Conservation (phyloP, 768 basidiomycete genomes). For the Trichaptum fuscoviolaceum region DNA sequence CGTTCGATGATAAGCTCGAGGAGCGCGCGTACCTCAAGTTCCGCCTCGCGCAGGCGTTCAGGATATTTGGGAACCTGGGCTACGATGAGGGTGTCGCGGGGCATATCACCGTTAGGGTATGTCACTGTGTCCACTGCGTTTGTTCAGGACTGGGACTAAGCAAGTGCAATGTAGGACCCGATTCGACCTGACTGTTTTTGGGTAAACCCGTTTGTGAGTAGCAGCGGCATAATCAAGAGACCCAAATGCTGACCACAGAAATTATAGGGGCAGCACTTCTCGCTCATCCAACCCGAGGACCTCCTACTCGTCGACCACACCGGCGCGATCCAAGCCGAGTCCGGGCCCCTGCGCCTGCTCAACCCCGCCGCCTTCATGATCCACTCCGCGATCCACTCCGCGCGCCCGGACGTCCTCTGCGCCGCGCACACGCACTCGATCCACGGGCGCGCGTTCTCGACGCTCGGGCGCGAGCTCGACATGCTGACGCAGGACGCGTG, state of each 20-base stretch:
- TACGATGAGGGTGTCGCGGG: slow-evolving; percentile 46
- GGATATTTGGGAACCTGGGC: slow-evolving; percentile 39
- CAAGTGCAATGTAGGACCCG: slow-evolving; percentile 26
- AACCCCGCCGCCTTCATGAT: slow-evolving; percentile 36
- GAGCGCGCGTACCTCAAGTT: slow-evolving; percentile 40
- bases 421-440: slow-evolving; percentile 30
- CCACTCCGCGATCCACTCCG: slow-evolving; percentile 27
- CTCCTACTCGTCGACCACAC: slow-evolving; percentile 41
- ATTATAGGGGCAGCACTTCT: slow-evolving; percentile 41
- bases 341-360: slow-evolving; percentile 27
- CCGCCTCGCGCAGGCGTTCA: slow-evolving; percentile 40
- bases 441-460: slow-evolving; percentile 32
- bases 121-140: slow-evolving; percentile 12
- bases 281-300: slow-evolving; percentile 37
- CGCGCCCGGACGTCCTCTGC: slow-evolving; percentile 32
- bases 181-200: slow-evolving; percentile 39
- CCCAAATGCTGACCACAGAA: background rate
- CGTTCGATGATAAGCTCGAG: slow-evolving; percentile 29
- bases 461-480: slow-evolving; percentile 27
- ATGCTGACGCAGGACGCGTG: slow-evolving; percentile 31
- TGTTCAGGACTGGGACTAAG: background rate
- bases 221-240: slow-evolving; percentile 2
- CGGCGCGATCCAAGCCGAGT: slow-evolving; percentile 28
- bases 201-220: slow-evolving; percentile 40
- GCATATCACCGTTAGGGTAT: slow-evolving; percentile 42